Evolutionary conservation across 495 filamentous ascomycete species (phyloP).

Genomic region (Talaromyces thailandensis): DNA sequence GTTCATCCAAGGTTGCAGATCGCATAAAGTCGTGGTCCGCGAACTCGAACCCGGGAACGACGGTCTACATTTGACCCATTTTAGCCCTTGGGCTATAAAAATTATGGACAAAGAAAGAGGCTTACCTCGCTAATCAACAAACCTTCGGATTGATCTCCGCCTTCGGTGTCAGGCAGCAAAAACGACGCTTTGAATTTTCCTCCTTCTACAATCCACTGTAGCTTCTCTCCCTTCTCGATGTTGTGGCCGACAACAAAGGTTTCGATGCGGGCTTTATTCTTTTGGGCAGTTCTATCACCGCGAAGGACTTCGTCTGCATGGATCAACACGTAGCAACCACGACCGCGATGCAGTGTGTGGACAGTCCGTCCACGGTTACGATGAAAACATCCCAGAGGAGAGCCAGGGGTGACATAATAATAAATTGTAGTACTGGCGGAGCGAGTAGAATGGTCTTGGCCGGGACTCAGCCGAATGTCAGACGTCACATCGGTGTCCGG

Average conservation of each 20-base stretch:
- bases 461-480: slow-evolving; percentile 9
- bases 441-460: slow-evolving; percentile 23
- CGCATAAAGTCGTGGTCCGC: slow-evolving; percentile 55
- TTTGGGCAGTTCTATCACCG: slow-evolving; percentile 10
- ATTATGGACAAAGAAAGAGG: background rate
- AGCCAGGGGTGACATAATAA: slow-evolving; percentile 51
- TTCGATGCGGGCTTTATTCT: slow-evolving; percentile 38
- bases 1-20: slow-evolving; percentile 27
- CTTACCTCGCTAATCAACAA: slow-evolving; percentile 54
- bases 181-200: slow-evolving; percentile 55
- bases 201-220: slow-evolving; percentile 63
- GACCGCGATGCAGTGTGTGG: slow-evolving; percentile 50
- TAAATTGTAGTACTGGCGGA: slow-evolving; percentile 45
- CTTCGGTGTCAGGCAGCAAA: slow-evolving; percentile 38
- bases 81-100: background rate
- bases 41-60: slow-evolving; percentile 58
- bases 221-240: slow-evolving; percentile 43
- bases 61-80: slow-evolving; percentile 25
- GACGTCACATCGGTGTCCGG: slow-evolving; percentile 8
- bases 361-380: slow-evolving; percentile 49
- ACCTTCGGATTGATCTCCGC: slow-evolving; percentile 26
- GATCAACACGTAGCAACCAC: slow-evolving; percentile 54
- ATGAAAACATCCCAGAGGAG: slow-evolving; percentile 50
- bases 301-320: slow-evolving; percentile 34
- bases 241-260: slow-evolving; percentile 53